A percentile compares a stretch with the other conserved stretches of the same genome.
Conservation (phyloP, 2,329 filamentous ascomycete species). For the Fusarium dlaminii region DNA sequence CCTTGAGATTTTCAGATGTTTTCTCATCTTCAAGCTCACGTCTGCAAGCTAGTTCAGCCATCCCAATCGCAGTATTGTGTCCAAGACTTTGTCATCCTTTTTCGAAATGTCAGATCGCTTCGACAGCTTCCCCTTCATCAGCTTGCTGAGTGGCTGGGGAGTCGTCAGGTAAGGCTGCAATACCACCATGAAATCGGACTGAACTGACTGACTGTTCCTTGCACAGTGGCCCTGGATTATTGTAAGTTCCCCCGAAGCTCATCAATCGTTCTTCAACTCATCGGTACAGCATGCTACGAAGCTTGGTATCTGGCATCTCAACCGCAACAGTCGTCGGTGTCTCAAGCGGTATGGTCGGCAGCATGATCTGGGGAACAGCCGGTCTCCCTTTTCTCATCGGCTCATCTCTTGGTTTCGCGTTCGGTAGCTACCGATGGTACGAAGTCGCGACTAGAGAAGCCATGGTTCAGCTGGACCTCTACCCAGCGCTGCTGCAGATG, state of each 20-base stretch:
- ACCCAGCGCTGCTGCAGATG: neutral
- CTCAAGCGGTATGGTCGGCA: neutral
- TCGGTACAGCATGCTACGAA: neutral
- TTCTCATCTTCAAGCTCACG: rapidly evolving
- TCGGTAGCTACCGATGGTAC: conserved; percentile 6
- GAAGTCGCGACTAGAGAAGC: conserved; percentile 1
- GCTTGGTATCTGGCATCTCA: neutral
- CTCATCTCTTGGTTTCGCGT: neutral
- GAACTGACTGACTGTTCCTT: neutral
- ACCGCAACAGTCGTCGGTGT: neutral
- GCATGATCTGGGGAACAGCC: conserved; percentile 11
- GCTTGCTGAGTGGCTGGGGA: conserved; percentile 3
- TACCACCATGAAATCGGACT: rapidly evolving
- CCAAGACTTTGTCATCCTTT: rapidly evolving
- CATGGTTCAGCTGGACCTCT: neutral
- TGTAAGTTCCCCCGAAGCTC: neutral
- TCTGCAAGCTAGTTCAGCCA: neutral
- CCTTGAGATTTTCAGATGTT: neutral
- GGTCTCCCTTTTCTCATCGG: neutral
- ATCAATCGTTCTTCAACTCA: rapidly evolving
- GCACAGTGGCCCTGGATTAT: neutral
- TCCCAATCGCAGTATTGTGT: rapidly evolving
- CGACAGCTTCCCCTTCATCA: neutral
- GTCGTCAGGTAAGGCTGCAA: neutral
- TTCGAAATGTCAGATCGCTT: neutral